Conservation (phyloP, 495 filamentous ascomycete species). For the Eremomyces bilateralis region DNA sequence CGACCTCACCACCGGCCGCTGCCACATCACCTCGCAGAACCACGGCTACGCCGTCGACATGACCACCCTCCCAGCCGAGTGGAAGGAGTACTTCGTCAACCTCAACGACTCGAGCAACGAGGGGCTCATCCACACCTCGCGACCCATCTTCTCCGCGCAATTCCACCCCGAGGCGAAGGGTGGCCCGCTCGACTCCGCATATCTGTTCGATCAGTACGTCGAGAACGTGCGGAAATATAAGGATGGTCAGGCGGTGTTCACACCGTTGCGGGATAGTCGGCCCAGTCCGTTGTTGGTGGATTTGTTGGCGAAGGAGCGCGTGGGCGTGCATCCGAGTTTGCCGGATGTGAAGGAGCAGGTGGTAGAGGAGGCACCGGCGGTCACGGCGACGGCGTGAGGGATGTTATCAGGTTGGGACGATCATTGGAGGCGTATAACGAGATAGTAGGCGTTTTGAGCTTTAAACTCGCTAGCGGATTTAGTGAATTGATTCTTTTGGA, state of each 20-base stretch:
- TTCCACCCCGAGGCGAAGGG: conserved; percentile 98
- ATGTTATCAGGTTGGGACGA: not conserved
- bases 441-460: no score
- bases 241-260: conserved; percentile 45
- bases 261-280: conserved; percentile 47
- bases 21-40: conserved; percentile 97
- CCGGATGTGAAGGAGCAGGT: conserved; percentile 6
- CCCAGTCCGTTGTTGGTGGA: conserved; percentile 77
- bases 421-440: not conserved
- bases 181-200: conserved; percentile 78
- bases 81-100: conserved; percentile 96
- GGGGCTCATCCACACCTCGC: conserved; percentile 83
- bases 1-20: conserved; percentile 83
- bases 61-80: conserved; percentile 57
- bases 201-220: conserved; percentile 90
- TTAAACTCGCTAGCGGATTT: no score
- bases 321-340: conserved; percentile 38
- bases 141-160: conserved; percentile 94
- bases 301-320: conserved; percentile 77
- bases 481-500: no score
- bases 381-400: conserved; percentile 2
- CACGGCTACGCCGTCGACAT: conserved; percentile 95
- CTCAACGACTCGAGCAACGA: conserved; percentile 91
- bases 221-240: conserved; percentile 78
- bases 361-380: conserved; percentile 1